phyloP scores from a whole-genome alignment of 2,329 filamentous ascomycete genomes.

The Botrytis aclada region DNA sequence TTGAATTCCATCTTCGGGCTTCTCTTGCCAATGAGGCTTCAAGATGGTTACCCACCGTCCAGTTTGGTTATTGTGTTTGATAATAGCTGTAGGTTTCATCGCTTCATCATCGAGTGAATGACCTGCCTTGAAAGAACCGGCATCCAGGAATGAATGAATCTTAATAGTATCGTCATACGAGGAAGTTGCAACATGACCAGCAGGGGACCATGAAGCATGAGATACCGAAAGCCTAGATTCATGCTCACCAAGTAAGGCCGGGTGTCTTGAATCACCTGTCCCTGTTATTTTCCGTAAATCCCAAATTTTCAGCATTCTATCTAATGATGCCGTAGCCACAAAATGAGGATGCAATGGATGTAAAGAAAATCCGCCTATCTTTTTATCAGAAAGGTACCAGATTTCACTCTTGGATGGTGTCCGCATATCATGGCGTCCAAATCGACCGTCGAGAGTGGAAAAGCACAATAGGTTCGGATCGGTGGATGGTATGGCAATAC shows the following conservation, averaged over 20 bases:
- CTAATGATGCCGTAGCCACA: conserved; percentile 83
- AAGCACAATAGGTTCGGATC: conserved; percentile 78
- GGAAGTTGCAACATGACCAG: conserved; percentile 83
- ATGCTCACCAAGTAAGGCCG: conserved; percentile 76
- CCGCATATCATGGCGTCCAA: conserved; percentile 79
- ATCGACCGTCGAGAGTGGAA: conserved; percentile 76
- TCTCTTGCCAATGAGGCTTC: conserved; percentile 84
- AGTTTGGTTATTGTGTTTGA: conserved; percentile 93
- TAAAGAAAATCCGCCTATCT: conserved; percentile 90
- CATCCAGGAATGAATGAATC: conserved; percentile 73
- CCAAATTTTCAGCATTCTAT: conserved; percentile 89
- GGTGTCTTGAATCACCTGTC: conserved; percentile 57
- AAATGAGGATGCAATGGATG: conserved; percentile 79
- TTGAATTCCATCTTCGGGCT: conserved; percentile 73
- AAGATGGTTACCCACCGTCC: conserved; percentile 85
- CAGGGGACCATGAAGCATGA: conserved; percentile 84
- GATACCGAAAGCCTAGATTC: conserved; percentile 81
- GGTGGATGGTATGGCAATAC: conserved; percentile 71
- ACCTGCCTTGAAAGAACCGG: conserved; percentile 56
- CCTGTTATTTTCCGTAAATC: conserved; percentile 77
- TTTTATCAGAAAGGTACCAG: conserved; percentile 81
- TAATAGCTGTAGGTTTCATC: conserved; percentile 65
- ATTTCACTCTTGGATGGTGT: conserved; percentile 57
- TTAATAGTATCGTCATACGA: conserved; percentile 96
- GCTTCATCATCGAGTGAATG: conserved; percentile 56